These are phyloP conservation scores for Tetrapisispora taiwanensis DNA, from an alignment of 805 yeast genomes.

Conservation along the genomic window DNA sequence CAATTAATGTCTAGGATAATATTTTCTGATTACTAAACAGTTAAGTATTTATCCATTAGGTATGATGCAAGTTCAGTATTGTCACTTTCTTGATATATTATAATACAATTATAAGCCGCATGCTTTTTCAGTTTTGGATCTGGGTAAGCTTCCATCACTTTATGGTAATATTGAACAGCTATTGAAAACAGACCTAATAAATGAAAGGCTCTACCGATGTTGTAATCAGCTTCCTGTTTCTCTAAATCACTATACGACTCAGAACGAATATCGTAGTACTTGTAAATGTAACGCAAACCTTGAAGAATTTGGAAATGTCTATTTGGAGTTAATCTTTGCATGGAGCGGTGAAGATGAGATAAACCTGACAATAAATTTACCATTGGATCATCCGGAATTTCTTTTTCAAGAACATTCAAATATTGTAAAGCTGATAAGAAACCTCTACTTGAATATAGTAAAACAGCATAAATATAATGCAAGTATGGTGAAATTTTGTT, in stretches of 20 bases:
- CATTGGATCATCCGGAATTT: conserved; percentile 67
- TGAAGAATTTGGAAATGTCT: conserved; percentile 83
- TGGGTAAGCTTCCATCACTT: conserved; percentile 46
- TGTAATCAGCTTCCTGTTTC: conserved; percentile 69
- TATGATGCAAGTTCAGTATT: conserved; percentile 54
- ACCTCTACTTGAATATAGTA: conserved; percentile 72
- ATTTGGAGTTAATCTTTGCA: conserved; percentile 80
- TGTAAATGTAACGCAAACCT: conserved; percentile 68
- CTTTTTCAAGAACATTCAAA: conserved; percentile 56
- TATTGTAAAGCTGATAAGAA: conserved; percentile 77
- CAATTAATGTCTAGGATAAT: too few relatives aligned
- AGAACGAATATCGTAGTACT: conserved; percentile 50
- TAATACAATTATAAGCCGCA: conserved; percentile 76
- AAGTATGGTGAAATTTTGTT: conserved; percentile 55
- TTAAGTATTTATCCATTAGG: conserved; percentile 57
- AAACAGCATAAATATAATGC: conserved; percentile 67
- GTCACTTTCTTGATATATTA: conserved; percentile 68
- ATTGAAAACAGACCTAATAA: conserved; percentile 64
- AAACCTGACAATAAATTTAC: conserved; percentile 65
- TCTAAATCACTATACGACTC: conserved; percentile 33
- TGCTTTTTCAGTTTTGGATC: conserved; percentile 59
- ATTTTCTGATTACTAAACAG: conserved; percentile 26
- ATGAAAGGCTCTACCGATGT: conserved; percentile 78
- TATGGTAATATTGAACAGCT: conserved; percentile 66
- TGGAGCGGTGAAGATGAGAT: conserved; percentile 78